These are phyloP conservation scores for Oryza nivara DNA, from an alignment of 176 grass and related monocot species.

Conservation along the genomic window DNA sequence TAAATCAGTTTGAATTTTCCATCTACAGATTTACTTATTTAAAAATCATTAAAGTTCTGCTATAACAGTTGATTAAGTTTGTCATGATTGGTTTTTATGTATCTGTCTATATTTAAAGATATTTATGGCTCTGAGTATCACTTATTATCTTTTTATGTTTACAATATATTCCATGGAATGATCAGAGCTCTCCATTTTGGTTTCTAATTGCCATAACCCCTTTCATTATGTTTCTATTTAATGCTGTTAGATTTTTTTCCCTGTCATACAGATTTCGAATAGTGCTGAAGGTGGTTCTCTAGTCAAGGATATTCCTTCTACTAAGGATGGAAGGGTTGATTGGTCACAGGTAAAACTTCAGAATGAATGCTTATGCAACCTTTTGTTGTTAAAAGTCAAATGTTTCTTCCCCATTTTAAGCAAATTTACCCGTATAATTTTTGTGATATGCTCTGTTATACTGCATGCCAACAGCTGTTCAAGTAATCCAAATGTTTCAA, in stretches of 20 bases:
- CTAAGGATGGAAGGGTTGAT: conserved; percentile 86
- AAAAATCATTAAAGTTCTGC: conserved; percentile 3
- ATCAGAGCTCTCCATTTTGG: conserved; percentile 17
- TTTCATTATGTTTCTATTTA: conserved; percentile 13
- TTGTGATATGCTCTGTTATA: conserved; percentile 23
- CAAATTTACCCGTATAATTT: conserved; percentile 21
- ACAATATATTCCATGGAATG: conserved; percentile 19
- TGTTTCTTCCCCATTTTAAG: not conserved
- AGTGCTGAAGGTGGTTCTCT: conserved; percentile 65
- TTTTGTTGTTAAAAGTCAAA: not conserved
- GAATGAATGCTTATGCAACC: not conserved
- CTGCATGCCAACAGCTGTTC: not conserved
- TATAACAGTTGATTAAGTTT: not conserved
- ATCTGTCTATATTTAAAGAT: conserved; percentile 18
- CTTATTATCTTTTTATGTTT: not conserved
- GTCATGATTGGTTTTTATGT: not conserved
- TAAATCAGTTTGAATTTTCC: not conserved
- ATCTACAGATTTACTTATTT: not conserved
- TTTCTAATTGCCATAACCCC: conserved; percentile 15
- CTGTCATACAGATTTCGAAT: conserved; percentile 82
- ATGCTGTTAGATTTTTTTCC: conserved; percentile 22
- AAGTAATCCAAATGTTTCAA: conserved; percentile 30
- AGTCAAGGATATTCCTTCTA: conserved; percentile 76
- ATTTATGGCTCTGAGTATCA: not conserved
- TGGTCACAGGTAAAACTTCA: conserved; percentile 86